Evolutionary conservation across 192 early-diverging fungal genomes (phyloP), one percentile per base, ranked within the genome.

Genomic region (Coemansia reversa): DNA sequence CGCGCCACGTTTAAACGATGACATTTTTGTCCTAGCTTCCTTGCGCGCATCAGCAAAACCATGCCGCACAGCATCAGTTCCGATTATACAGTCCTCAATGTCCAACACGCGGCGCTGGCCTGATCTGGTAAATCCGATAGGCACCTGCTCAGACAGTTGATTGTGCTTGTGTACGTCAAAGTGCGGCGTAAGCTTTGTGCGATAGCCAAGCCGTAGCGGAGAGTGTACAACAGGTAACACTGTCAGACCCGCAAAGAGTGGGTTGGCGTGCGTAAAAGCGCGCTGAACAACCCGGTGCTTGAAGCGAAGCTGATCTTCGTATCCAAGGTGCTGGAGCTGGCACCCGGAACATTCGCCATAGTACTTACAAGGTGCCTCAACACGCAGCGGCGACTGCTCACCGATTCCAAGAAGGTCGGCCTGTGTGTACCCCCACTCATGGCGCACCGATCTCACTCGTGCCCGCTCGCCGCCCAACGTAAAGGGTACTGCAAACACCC

Each of bases 151-250:
- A 16, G 72, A 66, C 51, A 73, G 75, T 59, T 69, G 81, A 16
- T 25, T 39, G 9, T 75, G 70, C 55, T 83, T 83, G 45, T 62
- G 79, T 24, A 77, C 79, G 25, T 85, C 83, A 71, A 86, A 86
- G 60, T 90, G 89, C 35, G 87, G 87, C 0, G 87, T 85, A 23
- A 90, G 78, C 70, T 90, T 90, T 19, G 82, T 88, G 52, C 89
- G 86, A 64, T 86, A 86, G 4, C 84, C 83, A 49, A 82, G 81
- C 24, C 81, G 70, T 35, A 82, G 53, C 11, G 89, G 89, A 0
- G 86, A 87, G 29, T 70, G 74, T 7, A 73, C 67, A 1, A 87
- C 81, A 0, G 72, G 67, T 4, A 61, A 28, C 7, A 90, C 76
- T 20, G 70, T 18, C 22, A 83, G 70, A 12, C 73, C 58, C 58